These are phyloP conservation scores for Thalassiosira mediterranea DNA, from an alignment of 352 stramenopile species.

Conservation along the genomic window DNA sequence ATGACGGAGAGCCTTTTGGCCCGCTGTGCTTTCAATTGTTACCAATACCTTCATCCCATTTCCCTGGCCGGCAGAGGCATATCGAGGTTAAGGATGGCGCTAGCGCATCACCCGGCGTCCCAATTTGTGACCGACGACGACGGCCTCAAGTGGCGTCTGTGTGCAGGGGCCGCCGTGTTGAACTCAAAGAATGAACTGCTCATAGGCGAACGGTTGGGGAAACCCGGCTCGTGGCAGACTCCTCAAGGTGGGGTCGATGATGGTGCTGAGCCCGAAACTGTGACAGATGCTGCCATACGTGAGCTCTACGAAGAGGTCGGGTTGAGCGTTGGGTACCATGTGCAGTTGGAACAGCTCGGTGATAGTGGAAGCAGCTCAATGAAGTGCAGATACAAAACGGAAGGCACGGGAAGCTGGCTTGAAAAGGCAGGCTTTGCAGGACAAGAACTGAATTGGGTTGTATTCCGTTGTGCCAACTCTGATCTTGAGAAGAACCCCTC, in stretches of 20 bases:
- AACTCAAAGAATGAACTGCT: conserved; percentile 67
- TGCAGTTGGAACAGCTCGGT: conserved; percentile 39
- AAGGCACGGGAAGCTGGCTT: conserved; percentile 57
- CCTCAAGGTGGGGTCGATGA: conserved; percentile 65
- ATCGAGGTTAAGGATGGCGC: no score
- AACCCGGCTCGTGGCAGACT: conserved; percentile 49
- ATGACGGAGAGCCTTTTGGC: no score
- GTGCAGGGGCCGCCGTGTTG: conserved; percentile 54
- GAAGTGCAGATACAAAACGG: conserved; percentile 49
- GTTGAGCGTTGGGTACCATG: conserved; percentile 40
- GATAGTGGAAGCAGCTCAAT: neutral
- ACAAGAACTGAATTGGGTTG: conserved; percentile 61
- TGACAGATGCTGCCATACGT: conserved; percentile 50
- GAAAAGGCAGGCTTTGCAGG: conserved; percentile 52
- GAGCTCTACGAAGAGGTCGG: conserved; percentile 65
- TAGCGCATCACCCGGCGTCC: conserved; percentile 1
- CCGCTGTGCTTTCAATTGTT: no score
- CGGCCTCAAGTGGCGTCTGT: conserved; percentile 54
- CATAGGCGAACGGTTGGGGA: conserved; percentile 51
- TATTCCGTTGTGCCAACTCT: conserved; percentile 57
- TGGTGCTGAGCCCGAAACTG: conserved; percentile 38
- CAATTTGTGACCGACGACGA: neutral
- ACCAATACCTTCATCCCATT: no score
- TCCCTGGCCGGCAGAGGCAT: no score
- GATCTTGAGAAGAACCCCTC: conserved; percentile 50